Conservation (phyloP, 768 basidiomycete species). For the Boletus tomentosulus region DNA sequence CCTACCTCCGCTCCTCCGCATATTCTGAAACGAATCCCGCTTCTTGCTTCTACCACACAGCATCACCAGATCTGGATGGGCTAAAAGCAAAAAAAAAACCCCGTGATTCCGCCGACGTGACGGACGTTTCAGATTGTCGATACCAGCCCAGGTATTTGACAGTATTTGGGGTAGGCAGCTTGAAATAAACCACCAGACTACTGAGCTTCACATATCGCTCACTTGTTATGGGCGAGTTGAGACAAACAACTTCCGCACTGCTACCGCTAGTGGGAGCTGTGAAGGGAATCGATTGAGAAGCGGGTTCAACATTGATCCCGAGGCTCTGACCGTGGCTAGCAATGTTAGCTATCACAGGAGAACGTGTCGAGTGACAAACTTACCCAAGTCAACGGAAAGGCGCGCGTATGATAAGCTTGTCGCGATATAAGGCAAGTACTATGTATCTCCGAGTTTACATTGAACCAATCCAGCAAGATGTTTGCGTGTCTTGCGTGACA, state of each 20-base stretch:
- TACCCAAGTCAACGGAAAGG: neutral
- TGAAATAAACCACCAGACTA: neutral
- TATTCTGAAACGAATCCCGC: neutral
- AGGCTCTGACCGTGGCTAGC: neutral
- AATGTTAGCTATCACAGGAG: neutral
- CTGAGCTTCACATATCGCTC: neutral
- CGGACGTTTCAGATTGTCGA: neutral
- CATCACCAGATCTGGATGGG: neutral
- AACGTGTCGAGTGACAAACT: neutral
- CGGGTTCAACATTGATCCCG: neutral
- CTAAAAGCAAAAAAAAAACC: neutral
- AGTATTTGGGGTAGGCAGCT: neutral
- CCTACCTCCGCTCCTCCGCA: no score
- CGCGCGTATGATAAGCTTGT: no score
- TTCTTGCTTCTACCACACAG: neutral
- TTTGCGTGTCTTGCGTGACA: neutral
- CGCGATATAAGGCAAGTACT: neutral
- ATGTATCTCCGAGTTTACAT: neutral
- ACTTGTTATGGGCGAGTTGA: neutral
- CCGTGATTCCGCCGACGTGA: neutral
- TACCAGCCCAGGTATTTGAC: neutral
- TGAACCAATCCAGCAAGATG: neutral
- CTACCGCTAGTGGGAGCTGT: neutral
- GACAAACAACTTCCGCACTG: neutral
- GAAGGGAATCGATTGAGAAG: neutral